Conservation (phyloP, 2,329 filamentous ascomycete genomes). For the Elsinoe australis region DNA sequence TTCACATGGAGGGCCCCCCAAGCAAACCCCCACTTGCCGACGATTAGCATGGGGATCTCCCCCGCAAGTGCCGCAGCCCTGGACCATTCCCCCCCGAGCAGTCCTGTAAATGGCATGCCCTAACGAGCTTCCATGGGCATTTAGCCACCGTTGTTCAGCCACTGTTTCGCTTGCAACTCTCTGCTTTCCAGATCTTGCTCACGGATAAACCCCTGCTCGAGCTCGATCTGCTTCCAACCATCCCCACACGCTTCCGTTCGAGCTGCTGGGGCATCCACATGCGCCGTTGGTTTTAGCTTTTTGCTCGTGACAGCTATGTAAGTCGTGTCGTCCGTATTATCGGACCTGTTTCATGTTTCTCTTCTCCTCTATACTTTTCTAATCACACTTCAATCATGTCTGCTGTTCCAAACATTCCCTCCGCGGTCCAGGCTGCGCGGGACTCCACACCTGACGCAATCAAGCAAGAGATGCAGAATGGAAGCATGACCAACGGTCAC, state of each 20-base stretch:
- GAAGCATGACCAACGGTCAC: constrained; percentile 1
- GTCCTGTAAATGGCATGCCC: too few relatives aligned
- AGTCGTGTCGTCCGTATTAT: not conserved
- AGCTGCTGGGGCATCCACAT: not conserved
- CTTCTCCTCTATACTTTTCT: not conserved
- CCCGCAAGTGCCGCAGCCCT: constrained; percentile 3
- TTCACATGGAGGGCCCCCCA: too few relatives aligned
- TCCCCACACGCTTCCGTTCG: constrained; percentile 6
- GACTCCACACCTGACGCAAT: constrained; percentile 21
- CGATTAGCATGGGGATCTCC: too few relatives aligned
- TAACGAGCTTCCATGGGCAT: too few relatives aligned
- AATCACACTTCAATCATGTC: constrained; percentile 39
- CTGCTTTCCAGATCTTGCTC: constrained; percentile 1
- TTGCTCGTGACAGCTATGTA: constrained; percentile 4
- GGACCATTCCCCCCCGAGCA: not conserved
- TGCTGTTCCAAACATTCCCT: constrained; percentile 28
- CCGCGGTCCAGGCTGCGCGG: constrained; percentile 20
- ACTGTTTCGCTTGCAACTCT: constrained; percentile 4
- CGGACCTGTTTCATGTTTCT: not conserved
- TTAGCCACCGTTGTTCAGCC: too few relatives aligned
- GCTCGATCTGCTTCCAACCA: constrained; percentile 6
- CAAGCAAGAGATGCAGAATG: constrained; percentile 21
- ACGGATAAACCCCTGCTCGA: constrained; percentile 6
- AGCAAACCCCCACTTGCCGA: too few relatives aligned
- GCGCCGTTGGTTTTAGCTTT: not conserved